Base-by-base conservation (phyloP, 2,329 filamentous ascomycete genomes). In the Fusarium kyushuense region DNA sequence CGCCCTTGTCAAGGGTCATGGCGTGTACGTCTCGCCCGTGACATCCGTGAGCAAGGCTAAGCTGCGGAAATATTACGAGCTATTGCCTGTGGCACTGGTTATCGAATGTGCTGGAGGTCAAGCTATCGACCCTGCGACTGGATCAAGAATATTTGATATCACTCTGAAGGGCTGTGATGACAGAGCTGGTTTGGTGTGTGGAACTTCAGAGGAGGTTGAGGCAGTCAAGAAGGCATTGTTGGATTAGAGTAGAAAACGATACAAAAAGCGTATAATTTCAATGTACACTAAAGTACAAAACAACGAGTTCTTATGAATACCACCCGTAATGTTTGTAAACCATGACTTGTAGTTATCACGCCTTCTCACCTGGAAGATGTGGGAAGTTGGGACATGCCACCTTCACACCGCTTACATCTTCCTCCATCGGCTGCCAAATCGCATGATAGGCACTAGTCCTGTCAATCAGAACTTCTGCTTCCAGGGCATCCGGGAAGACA, bases 21-120 rank as follows among this genome's bases (percentile, higher is more conserved):
- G 88, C 2, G 74, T 90, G 1, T 90, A 89, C 69, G 72, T 89
- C 3, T 87, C 83, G 2, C 88, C 88, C 0, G 86, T 88, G 7
- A 86, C 86, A 2, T 72, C 65, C 1, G 73, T 72, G 12, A 86
- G 83, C 69, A 79, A 79, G 66, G 85, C 88, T 1, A 90, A 90
- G 79, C 75, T 90, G 61, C 79, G 88, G 33, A 77, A 84, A 9
- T 75, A 90, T 29, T 90, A 87, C 60, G 88, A 90, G 76, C 72
- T 90, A 21, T 83, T 81, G 46, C 88, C 88, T 2, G 75, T 90
- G n/a, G 87, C 87, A 0, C 76, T 90, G 27, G 75, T 90, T 3
- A 67, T 90, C 1, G 88, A 90, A 75, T 88, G 86, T 61, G 87
- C 86, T 0, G 87, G 87, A 0, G 88, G 88, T 0, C 76, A 71